Evolutionary conservation across 139 green algal species (phyloP).

Genomic region (Cymbomonas tetramitiformis): DNA sequence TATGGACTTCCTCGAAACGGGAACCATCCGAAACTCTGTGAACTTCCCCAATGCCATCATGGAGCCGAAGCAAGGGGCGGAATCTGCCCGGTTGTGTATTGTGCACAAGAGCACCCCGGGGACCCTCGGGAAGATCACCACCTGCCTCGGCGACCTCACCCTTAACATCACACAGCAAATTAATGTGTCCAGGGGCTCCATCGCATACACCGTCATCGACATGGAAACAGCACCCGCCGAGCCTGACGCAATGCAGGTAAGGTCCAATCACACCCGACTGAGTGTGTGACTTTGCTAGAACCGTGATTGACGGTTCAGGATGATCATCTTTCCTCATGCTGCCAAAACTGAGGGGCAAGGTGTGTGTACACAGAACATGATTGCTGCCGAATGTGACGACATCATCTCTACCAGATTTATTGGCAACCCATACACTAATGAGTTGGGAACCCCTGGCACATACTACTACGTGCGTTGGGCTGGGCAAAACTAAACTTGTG

Average conservation of each 20-base stretch:
- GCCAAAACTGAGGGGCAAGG: no score
- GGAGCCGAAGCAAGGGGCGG: conserved; percentile 23
- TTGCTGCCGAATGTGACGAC: conserved; percentile 18
- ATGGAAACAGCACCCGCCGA: conserved; percentile 25
- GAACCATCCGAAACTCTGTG: conserved; percentile 38
- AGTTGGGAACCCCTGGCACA: conserved; percentile 33
- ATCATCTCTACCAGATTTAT: conserved; percentile 39
- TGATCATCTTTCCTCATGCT: background rate
- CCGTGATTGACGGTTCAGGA: no score
- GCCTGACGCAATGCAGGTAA: conserved; percentile 23
- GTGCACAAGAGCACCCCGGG: conserved; percentile 36
- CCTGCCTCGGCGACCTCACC: conserved; percentile 26
- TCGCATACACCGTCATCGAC: conserved; percentile 43
- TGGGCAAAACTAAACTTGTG: no score
- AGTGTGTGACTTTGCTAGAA: conserved; percentile 21
- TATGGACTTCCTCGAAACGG: conserved; percentile 41
- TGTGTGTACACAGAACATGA: no score
- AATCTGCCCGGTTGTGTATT: conserved; percentile 33
- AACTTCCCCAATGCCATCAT: conserved; percentile 39
- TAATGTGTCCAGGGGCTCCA: conserved; percentile 33
- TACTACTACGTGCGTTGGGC: conserved; percentile 26
- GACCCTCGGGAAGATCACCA: conserved; percentile 39
- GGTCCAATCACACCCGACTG: no score
- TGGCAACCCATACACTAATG: conserved; percentile 31
- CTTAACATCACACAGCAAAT: conserved; percentile 44